Percentiles rank a stretch among this genome's conserved stretches.
Conservation (phyloP, 2,329 filamentous ascomycete genomes). For the Exophiala sp. region DNA sequence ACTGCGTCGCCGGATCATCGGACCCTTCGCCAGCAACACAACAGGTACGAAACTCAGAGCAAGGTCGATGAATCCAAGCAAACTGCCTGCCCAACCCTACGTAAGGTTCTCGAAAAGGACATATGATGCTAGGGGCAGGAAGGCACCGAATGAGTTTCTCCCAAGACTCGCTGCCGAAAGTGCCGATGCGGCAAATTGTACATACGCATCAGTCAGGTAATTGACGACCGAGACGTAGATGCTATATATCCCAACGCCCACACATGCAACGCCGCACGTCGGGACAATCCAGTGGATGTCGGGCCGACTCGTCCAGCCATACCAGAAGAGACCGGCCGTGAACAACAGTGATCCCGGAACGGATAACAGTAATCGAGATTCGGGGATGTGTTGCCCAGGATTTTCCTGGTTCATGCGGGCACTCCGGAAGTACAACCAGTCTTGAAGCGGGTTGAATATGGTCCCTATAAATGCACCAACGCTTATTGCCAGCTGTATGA, state of each 20-base stretch:
- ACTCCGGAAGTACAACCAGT: slow-evolving; percentile 22
- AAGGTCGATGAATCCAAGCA: slow-evolving; percentile 44
- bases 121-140: slow-evolving; percentile 44
- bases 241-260: slow-evolving; percentile 41
- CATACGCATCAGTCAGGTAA: slow-evolving; percentile 48
- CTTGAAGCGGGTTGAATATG: slow-evolving; percentile 38
- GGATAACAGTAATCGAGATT: slow-evolving; percentile 41
- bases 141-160: slow-evolving; percentile 45
- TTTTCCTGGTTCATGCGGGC: background rate
- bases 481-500: slow-evolving; percentile 42
- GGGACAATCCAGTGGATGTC: slow-evolving; percentile 37
- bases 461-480: slow-evolving; percentile 43
- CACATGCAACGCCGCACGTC: slow-evolving; percentile 32
- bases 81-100: slow-evolving; percentile 42
- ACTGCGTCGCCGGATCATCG: slow-evolving; percentile 36
- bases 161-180: slow-evolving; percentile 46
- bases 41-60: slow-evolving; percentile 40
- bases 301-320: slow-evolving; percentile 33
- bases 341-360: slow-evolving; percentile 46
- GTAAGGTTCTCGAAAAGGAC: slow-evolving; percentile 40
- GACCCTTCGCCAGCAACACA: slow-evolving; percentile 42
- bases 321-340: slow-evolving; percentile 36
- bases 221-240: slow-evolving; percentile 50
- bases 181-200: slow-evolving; percentile 47
- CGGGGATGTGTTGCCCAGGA: slow-evolving; percentile 25